Base-by-base conservation (phyloP, 73 alveolate species). In the Uronychia setigera region DNA sequence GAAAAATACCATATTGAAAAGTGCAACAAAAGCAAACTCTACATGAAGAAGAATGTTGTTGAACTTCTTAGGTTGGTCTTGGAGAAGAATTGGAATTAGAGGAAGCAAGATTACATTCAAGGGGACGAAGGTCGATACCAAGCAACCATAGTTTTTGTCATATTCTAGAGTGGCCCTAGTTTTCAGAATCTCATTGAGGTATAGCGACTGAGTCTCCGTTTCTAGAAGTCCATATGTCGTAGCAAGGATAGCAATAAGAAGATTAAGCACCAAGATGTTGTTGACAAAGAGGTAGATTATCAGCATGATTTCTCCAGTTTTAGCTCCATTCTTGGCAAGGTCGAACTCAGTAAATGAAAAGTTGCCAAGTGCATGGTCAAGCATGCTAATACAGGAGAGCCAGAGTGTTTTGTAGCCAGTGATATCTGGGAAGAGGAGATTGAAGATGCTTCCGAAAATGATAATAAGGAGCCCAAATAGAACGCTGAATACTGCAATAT, bases 191-290 rank as follows among this genome's bases (percentile, higher is more conserved):
- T 81, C 88, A 32, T 81, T 81, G 0, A 81, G 32, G 60, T 59
- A 81, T 0, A 81, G 76, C 74, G 33, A 77, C 11, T n/a, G 31
- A 19, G 32, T 81, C 28, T 81, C 59, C 13, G 19, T 35, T 28
- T 81, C 88, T 0, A 81, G 81, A 28, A 81, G 13, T 11, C 80
- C 83, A 31, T 82, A 82, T 0, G 80, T 67, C 32, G 32, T 67
- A 1, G 89, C 32, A 33, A 82, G 35, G 77, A 82, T 82, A 0
- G 89, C 89, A 28, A 82, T 82, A 27, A 82, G 83, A 31, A 82
- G 83, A 59, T 82, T 82, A 26, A 82, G 60, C 26, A 82, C 29
- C 0, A 82, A 59, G 83, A 82, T 82, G 60, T 27, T 58, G 79
- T 82, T 82, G 29, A 82, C 34, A 14, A 82, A 31, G 33, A 82